phyloP scores from a whole-genome alignment of 305 asterid genomes.

The Petunia hybrid region DNA sequence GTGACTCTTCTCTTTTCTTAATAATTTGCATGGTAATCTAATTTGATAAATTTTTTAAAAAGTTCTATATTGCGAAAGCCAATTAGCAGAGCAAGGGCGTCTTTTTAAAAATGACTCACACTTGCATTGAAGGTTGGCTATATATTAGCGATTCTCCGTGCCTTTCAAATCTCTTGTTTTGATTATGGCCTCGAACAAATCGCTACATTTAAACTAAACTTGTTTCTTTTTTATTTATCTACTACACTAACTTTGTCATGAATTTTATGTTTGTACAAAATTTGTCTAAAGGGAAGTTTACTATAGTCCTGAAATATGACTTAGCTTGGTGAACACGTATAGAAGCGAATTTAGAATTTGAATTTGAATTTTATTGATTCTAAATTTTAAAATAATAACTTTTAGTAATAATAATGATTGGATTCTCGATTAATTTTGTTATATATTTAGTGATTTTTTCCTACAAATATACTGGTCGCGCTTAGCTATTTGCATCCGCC shows the following conservation, averaged over 20 bases:
- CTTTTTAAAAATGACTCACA: constrained; percentile 45
- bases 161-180: constrained; percentile 54
- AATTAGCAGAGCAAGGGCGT: constrained; percentile 79
- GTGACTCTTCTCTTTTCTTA: neutral
- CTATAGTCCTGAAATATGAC: no score
- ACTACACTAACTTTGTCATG: neutral
- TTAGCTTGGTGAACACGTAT: no score
- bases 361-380: no score
- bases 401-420: no score
- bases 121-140: constrained; percentile 82
- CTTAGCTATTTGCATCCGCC: no score
- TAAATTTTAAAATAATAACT: no score
- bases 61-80: constrained; percentile 40
- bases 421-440: no score
- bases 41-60: neutral
- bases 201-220: constrained; percentile 31
- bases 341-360: no score
- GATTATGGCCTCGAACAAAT: constrained; percentile 57
- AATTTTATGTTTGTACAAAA: no score
- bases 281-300: no score
- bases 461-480: no score
- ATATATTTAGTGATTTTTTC: no score
- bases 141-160: constrained; percentile 65
- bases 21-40: neutral
- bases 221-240: neutral